Base-by-base conservation (phyloP, 139 green algal species). In the Closterium sp. region DNA sequence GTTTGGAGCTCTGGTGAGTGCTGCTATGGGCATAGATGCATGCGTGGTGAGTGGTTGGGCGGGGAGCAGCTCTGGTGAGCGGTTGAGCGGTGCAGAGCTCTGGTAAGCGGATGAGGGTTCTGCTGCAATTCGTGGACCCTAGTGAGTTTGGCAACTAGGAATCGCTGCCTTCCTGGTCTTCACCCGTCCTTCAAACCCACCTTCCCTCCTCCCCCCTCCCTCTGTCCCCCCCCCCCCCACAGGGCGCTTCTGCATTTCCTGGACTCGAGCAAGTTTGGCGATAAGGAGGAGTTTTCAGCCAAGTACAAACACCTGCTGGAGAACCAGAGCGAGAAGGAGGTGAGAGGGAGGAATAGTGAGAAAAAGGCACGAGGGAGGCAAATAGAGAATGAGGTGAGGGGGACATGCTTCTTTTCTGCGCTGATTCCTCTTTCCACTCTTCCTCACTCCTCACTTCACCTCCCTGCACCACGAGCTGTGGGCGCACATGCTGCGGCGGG, bases 401-500 rank as follows among this genome's bases (percentile, higher is more conserved):
- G n/a, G n/a, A n/a, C n/a, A n/a, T n/a, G n/a, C n/a, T n/a, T n/a
- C n/a, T n/a, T n/a, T n/a, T n/a, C n/a, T n/a, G n/a, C n/a, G n/a
- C 38, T 66, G 1, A 66, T 66, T 76, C 7, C 2, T 76, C 4
- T 76, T 76, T 76, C 55, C 25, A 76, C 55, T 76, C 55, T 76
- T 76, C 55, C 55, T 19, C 55, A 28, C 55, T 76, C 55, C 16
- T 76, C 90, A 93, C 1, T 86, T 93, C 0, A 93, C 91, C 1
- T 84, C 92, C 23, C 96, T 99, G 93, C 97, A 99, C 92, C 92
- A 91, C 7, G 95, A 96, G 88, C 95, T 99, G 88, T 92, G 95
- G 32, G 97, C 97, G 21, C 96, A 98, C 95, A 94, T 99, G 85
- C 95, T 99, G n/a, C n/a, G n/a, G n/a, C n/a, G n/a, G n/a, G n/a